A percentile compares a stretch with the other conserved stretches of the same genome.
phyloP scores from a whole-genome alignment of 2,329 filamentous ascomycete species.

The Aspergillus tamarii region DNA sequence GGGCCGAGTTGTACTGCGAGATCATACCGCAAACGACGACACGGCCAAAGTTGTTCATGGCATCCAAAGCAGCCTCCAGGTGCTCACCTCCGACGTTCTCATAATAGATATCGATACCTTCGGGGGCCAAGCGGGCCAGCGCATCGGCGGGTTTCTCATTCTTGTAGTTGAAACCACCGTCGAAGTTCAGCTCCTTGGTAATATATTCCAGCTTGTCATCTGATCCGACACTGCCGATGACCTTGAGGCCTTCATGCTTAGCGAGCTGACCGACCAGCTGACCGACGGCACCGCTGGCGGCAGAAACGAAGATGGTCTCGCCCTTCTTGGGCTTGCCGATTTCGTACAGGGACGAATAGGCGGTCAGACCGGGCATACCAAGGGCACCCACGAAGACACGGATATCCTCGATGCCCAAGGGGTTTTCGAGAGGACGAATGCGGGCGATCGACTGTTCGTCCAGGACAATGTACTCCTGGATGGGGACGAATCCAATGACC shows the following conservation, averaged over 20 bases:
- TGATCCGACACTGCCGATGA: slow-evolving; percentile 78
- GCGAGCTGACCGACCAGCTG: slow-evolving; percentile 82
- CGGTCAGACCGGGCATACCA: slow-evolving; percentile 77
- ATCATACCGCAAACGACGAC: slow-evolving; percentile 71
- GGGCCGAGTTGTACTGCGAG: slow-evolving; percentile 74
- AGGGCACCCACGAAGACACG: slow-evolving; percentile 72
- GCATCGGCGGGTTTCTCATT: slow-evolving; percentile 72
- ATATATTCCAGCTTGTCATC: slow-evolving; percentile 81
- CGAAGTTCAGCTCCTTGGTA: slow-evolving; percentile 69
- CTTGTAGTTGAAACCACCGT: slow-evolving; percentile 85
- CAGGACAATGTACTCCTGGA: slow-evolving; percentile 71
- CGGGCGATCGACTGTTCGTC: slow-evolving; percentile 48
- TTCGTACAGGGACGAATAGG: slow-evolving; percentile 73
- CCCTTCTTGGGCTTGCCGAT: slow-evolving; percentile 76
- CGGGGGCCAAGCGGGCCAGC: slow-evolving; percentile 69
- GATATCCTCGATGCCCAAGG: slow-evolving; percentile 52
- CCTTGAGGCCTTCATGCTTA: slow-evolving; percentile 76
- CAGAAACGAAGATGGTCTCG: slow-evolving; percentile 80
- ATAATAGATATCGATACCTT: slow-evolving; percentile 82
- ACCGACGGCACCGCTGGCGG: slow-evolving; percentile 79
- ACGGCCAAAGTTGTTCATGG: slow-evolving; percentile 67
- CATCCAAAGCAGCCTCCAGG: slow-evolving; percentile 67
- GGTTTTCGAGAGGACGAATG: slow-evolving; percentile 67
- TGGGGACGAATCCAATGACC: slow-evolving; percentile 59
- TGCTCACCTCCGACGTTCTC: slow-evolving; percentile 80